These are phyloP conservation scores for Lipomyces starkeyi DNA, from an alignment of 805 yeast genomes.

Conservation along the genomic window DNA sequence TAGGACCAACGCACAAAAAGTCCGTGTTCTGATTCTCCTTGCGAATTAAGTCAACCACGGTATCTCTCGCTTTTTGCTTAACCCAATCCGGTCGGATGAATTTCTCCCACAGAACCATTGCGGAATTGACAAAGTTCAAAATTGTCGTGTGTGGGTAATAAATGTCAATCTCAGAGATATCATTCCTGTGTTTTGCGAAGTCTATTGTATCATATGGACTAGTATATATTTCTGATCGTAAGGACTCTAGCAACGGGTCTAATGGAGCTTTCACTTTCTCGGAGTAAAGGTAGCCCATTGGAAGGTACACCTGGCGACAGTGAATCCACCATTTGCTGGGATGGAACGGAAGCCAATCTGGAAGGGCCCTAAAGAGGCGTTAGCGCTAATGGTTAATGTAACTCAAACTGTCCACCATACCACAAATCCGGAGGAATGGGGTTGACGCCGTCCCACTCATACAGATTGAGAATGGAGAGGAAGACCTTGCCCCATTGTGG, in stretches of 20 bases:
- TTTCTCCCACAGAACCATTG: constrained; percentile 68
- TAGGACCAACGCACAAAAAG: constrained; percentile 89
- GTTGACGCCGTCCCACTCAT: constrained; percentile 95
- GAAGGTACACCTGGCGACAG: constrained; percentile 87
- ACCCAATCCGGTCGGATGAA: constrained; percentile 80
- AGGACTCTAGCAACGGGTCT: constrained; percentile 64
- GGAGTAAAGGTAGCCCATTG: constrained; percentile 80
- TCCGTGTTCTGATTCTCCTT: constrained; percentile 82
- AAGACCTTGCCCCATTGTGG: constrained; percentile 99
- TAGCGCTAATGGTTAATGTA: background rate
- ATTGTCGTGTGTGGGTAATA: constrained; percentile 88
- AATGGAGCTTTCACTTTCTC: constrained; percentile 58
- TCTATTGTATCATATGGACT: constrained; percentile 68
- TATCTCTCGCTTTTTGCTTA: constrained; percentile 55
- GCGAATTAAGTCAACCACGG: constrained; percentile 65
- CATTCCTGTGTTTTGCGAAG: constrained; percentile 74
- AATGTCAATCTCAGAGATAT: constrained; percentile 88
- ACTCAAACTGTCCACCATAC: constrained; percentile 42
- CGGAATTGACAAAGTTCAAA: constrained; percentile 65
- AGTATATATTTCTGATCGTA: constrained; percentile 82
- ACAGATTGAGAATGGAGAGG: constrained; percentile 78
- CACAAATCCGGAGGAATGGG: constrained; percentile 98
- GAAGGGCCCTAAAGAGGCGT: constrained; percentile 55
- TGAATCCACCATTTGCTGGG: constrained; percentile 99
- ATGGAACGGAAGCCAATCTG: constrained; percentile 80